Base-by-base conservation (phyloP, 331 rosid species). In the Pyracantha coccinea region DNA sequence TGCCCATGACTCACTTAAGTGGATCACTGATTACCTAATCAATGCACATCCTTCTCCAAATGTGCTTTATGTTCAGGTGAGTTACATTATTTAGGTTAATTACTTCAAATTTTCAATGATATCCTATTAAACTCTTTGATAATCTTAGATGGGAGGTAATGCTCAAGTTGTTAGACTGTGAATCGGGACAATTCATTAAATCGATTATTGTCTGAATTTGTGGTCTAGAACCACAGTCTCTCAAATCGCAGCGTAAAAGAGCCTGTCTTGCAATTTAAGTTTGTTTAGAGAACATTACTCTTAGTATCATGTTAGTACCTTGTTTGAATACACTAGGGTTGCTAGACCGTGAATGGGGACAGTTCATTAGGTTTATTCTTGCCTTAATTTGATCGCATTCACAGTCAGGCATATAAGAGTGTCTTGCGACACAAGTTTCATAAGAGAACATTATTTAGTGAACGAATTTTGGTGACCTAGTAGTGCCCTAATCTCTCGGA, bases 1-100 rank as follows among this genome's bases (percentile, higher is more conserved):
- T 66, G 96, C 88, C 55, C 78, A 77, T 7, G 87, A 83, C 28
- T 80, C 85, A 0, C 82, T 89, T 11, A 84, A 82, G 75, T 89
- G 93, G 92, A 84, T 91, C 78, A 76, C 88, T 6, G 93, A 85
- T 84, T 89, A 91, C 76, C 88, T 91, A 17, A 74, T 84, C 71
- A 85, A 70, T 74, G 88, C 90, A 4, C 87, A 91, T 75, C 90
- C 96, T 77, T 80, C 82, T 63, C 79, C 88, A 2, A 84, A 85
- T 32, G 87, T 82, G 57, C 93, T 90, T 65, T 86, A 78, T 66
- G 79, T 90, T 78, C 91, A 90, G 91, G 96, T 88, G 16, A 50
- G 55, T 50, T 6, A 50, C 55, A 50, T 15, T 50, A 38, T 50
- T 16, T 50, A 16, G 55, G 20, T 50, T 50, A 5, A 50, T 50